Evolutionary conservation across 139 green algal genomes (phyloP), one percentile per base, ranked within the genome.

Genomic region (Parachlorella kessleri): DNA sequence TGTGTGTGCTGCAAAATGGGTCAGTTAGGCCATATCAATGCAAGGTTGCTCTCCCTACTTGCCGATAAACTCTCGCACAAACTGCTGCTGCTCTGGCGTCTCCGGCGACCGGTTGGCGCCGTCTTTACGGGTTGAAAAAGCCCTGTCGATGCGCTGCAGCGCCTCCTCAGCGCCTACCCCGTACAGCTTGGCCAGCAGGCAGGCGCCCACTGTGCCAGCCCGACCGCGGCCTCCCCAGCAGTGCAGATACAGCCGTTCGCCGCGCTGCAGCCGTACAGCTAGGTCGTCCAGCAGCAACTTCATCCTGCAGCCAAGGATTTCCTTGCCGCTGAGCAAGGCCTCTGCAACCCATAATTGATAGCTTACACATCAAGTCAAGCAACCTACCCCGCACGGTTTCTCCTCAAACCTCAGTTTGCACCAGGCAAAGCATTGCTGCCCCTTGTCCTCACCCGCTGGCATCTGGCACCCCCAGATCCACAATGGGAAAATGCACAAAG

Each of bases 181-280:
- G 55, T 93, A 93, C 59, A 85, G 55, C 28, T 66, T 55, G 21
- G 76, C 86, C 72, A 97, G 86, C 72, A 97, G 81, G 85, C 86
- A 93, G n/a, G 92, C 87, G 28, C 89, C 92, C 37, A 97, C 86
- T 14, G 83, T 91, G 28, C 92, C 94, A 0, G 92, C 93, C 18
- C 94, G 89, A 1, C 94, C 94, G 4, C 94, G 83, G 2, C 94
- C 94, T 23, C 93, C 93, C 94, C 94, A 97, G 88, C 93, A 97
- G 85, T 97, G 93, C 48, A 96, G 48, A 85, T 97, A 97, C 53
- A 97, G 54, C 59, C 77, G 77, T 81, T 95, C 82, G 26, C 92
- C 92, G 4, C 8, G 32, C 5, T 74, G 38, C 14, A 95, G 55
- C 41, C 85, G 84, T 14, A 40, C 35, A 72, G 79, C 37, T 35